These are phyloP conservation scores for Actinomortierella ambigua DNA, from an alignment of 371 early-diverging fungal species.

Conservation along the genomic window DNA sequence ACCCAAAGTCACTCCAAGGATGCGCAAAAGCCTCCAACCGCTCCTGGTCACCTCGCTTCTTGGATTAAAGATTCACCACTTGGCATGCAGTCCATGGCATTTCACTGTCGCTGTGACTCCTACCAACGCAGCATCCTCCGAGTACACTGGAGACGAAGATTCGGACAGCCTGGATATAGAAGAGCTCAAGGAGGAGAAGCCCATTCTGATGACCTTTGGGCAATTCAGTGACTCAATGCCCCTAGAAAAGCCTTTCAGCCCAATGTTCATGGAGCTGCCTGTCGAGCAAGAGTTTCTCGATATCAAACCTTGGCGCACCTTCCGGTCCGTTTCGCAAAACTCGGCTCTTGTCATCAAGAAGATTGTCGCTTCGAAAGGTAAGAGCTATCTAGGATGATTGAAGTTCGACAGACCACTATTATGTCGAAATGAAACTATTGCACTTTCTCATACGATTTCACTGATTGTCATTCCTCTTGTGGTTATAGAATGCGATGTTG, in stretches of 20 bases:
- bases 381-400: not conserved
- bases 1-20: slow-evolving; percentile 19
- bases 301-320: slow-evolving; percentile 40
- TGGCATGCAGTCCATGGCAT: slow-evolving; percentile 47
- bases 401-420: not conserved
- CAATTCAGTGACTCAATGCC: slow-evolving; percentile 21
- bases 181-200: slow-evolving; percentile 8
- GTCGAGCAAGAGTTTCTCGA: slow-evolving; percentile 46
- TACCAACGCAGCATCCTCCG: not conserved
- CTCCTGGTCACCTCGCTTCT: slow-evolving; percentile 37
- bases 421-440: no score
- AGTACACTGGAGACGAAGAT: not conserved
- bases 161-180: not conserved
- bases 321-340: slow-evolving; percentile 21
- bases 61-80: slow-evolving; percentile 39
- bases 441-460: no score
- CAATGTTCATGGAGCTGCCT: slow-evolving; percentile 38
- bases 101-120: slow-evolving; percentile 39
- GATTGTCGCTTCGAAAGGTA: slow-evolving; percentile 28
- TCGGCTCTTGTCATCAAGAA: slow-evolving; percentile 42
- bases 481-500: slow-evolving; percentile 12
- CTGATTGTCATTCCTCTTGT: no score
- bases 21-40: slow-evolving; percentile 43
- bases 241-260: slow-evolving; percentile 40
- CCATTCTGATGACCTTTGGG: slow-evolving; percentile 43